A percentile compares a stretch with the other conserved stretches of the same genome.
These are phyloP conservation scores for Blastobotrys illinoisensis DNA, from an alignment of 1,139 yeast species.

Conservation along the genomic window DNA sequence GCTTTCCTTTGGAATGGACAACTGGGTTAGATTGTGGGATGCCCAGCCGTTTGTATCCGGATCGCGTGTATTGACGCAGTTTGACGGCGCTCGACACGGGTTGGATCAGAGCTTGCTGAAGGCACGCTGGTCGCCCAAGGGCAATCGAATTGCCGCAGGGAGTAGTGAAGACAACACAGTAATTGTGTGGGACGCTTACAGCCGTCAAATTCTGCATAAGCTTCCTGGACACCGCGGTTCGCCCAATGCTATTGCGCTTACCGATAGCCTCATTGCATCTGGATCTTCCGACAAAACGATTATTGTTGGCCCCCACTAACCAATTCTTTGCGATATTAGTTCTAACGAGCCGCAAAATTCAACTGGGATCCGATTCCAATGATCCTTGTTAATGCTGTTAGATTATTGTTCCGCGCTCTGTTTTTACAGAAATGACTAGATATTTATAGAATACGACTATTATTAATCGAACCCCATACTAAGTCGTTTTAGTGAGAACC, in stretches of 20 bases:
- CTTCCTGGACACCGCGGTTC: conserved; percentile 57
- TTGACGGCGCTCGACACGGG: conserved; percentile 57
- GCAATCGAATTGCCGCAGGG: conserved; percentile 47
- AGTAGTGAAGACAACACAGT: conserved; percentile 53
- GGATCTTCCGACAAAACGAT: conserved; percentile 24
- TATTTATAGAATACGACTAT: too few species aligned
- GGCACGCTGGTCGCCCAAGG: conserved; percentile 41
- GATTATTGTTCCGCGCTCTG: too few species aligned
- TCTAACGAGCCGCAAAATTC: too few species aligned
- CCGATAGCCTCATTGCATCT: conserved; percentile 14
- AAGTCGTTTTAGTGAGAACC: too few species aligned
- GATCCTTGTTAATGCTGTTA: too few species aligned
- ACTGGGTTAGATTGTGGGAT: conserved; percentile 52
- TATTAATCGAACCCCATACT: too few species aligned
- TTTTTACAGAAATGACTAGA: too few species aligned
- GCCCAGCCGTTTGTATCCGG: conserved; percentile 41
- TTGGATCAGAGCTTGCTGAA: conserved; percentile 50
- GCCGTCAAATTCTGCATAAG: conserved; percentile 45
- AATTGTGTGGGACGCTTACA: conserved; percentile 56
- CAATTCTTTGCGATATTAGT: not conserved
- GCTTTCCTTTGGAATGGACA: conserved; percentile 54
- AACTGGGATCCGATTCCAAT: too few species aligned
- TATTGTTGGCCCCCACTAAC: conserved; percentile 21
- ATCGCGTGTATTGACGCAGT: conserved; percentile 41
- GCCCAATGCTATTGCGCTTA: conserved; percentile 54